phyloP scores from a whole-genome alignment of 768 basidiomycete species.

The Tricholoma saponaceum region DNA sequence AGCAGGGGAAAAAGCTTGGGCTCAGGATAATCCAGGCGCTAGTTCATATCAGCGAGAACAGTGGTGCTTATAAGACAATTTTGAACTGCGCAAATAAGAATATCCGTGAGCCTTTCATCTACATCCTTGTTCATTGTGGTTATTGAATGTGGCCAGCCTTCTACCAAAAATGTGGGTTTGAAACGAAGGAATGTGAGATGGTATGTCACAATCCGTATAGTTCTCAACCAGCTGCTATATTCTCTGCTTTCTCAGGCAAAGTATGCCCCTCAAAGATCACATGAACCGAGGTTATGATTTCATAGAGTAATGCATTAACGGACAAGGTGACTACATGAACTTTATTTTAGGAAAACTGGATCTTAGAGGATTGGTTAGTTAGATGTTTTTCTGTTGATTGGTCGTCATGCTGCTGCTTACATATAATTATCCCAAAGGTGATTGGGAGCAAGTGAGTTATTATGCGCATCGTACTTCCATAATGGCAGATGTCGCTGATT shows the following conservation, averaged over 20 bases:
- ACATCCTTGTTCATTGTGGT: conserved; percentile 4
- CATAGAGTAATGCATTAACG: not conserved
- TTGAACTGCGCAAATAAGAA: conserved; percentile 91
- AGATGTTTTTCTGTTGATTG: not conserved
- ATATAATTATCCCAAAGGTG: too few relatives aligned
- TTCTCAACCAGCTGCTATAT: conserved; percentile 1
- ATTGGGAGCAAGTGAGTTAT: too few relatives aligned
- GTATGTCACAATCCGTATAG: conserved; percentile 34
- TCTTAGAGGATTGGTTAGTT: not conserved
- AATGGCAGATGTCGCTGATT: too few relatives aligned
- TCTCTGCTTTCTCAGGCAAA: conserved; percentile 44
- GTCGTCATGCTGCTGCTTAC: too few relatives aligned
- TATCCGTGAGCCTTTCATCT: conserved; percentile 53
- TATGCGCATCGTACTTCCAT: too few relatives aligned
- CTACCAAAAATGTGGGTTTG: conserved; percentile 93
- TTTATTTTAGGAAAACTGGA: not conserved
- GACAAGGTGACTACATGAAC: not conserved
- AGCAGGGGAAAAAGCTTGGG: conserved; percentile 93
- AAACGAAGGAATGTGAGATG: conserved; percentile 94
- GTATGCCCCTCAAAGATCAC: conserved; percentile 46
- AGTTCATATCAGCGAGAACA: conserved; percentile 74
- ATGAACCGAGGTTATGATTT: conserved; percentile 32
- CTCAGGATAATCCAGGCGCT: conserved; percentile 83
- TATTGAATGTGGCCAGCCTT: conserved; percentile 56
- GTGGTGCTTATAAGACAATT: conserved; percentile 94